phyloP scores from a whole-genome alignment of 2,329 filamentous ascomycete genomes.

The Diaporthe citrichinensis region DNA sequence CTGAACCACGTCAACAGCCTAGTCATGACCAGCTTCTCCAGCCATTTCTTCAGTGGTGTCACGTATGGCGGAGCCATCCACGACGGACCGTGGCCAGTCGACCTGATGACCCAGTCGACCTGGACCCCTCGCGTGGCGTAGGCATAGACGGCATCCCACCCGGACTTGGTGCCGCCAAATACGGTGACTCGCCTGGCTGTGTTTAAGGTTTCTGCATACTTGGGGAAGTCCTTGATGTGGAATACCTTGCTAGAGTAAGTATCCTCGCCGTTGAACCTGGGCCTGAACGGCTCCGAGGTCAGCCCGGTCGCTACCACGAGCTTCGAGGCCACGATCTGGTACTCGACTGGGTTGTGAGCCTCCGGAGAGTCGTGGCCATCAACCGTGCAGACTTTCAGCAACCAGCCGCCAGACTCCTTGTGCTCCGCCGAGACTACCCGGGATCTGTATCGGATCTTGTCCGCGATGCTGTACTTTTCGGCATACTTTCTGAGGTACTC shows the following conservation, averaged over 20 bases:
- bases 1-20: neutral
- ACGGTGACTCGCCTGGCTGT: neutral
- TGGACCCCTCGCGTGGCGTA: neutral
- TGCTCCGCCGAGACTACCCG: neutral
- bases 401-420: neutral
- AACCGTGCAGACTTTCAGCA: neutral
- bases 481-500: neutral
- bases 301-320: neutral
- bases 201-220: neutral
- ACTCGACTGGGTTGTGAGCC: neutral
- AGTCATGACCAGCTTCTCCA: neutral
- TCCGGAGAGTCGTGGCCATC: neutral
- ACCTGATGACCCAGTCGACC: neutral
- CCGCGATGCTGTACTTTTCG: neutral
- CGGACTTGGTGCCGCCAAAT: neutral
- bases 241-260: neutral
- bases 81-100: neutral
- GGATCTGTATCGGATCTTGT: neutral
- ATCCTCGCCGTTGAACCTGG: neutral
- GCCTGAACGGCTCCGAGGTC: neutral
- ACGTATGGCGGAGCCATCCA: neutral
- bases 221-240: neutral
- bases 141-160: neutral
- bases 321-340: neutral
- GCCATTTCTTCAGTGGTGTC: neutral